These are phyloP conservation scores for Nakaseomyces uthaithaninus DNA, from an alignment of 1,139 yeast species.

Conservation along the genomic window DNA sequence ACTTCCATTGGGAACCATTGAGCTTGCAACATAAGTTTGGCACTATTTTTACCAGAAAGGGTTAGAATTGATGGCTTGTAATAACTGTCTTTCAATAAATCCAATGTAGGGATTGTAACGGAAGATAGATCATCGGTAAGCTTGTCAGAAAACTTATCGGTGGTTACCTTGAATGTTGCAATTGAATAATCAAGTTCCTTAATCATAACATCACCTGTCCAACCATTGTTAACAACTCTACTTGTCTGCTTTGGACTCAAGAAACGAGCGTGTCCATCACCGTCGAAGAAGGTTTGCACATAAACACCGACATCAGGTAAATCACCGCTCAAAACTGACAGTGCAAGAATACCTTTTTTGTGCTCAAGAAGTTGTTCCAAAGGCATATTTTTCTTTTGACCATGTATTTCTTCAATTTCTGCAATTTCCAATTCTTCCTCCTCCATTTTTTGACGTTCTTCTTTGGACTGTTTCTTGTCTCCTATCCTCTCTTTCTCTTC, in stretches of 20 bases:
- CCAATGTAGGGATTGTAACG: slow-evolving; percentile 56
- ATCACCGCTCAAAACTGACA: slow-evolving; percentile 53
- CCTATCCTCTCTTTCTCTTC: slow-evolving; percentile 26
- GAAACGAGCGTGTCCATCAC: slow-evolving; percentile 55
- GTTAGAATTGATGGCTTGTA: slow-evolving; percentile 49
- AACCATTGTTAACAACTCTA: slow-evolving; percentile 41
- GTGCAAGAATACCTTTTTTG: slow-evolving; percentile 69
- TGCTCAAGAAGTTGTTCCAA: slow-evolving; percentile 55
- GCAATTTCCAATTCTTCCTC: slow-evolving; percentile 32
- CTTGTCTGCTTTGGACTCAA: slow-evolving; percentile 43
- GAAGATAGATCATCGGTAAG: slow-evolving; percentile 56
- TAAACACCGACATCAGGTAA: slow-evolving; percentile 47
- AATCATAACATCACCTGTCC: slow-evolving; percentile 64
- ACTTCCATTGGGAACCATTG: slow-evolving; percentile 73
- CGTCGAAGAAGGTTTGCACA: slow-evolving; percentile 71
- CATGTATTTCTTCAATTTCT: slow-evolving; percentile 35
- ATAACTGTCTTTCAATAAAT: slow-evolving; percentile 60
- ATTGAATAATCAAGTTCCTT: slow-evolving; percentile 72
- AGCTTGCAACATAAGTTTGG: slow-evolving; percentile 49
- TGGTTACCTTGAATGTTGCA: slow-evolving; percentile 52
- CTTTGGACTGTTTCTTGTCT: slow-evolving; percentile 27
- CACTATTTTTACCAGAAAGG: slow-evolving; percentile 42
- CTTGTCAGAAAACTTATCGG: slow-evolving; percentile 45
- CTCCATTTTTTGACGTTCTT: slow-evolving; percentile 22
- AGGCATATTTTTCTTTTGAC: slow-evolving; percentile 48